These are phyloP conservation scores for Hirsutella thompsonii DNA, from an alignment of 2,329 filamentous ascomycete genomes.

Conservation along the genomic window DNA sequence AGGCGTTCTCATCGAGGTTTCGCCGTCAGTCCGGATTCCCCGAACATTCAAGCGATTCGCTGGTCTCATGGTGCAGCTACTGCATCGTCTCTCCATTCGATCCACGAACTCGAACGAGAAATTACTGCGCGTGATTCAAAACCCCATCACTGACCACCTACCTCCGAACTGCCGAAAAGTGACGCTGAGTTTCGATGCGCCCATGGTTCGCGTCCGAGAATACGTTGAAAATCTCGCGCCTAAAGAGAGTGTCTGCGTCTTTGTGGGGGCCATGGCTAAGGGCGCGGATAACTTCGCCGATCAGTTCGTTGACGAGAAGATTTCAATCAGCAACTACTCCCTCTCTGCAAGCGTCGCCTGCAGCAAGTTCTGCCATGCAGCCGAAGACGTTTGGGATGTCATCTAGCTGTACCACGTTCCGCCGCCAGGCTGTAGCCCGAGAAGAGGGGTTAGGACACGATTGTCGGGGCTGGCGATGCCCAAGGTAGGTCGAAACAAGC, in stretches of 20 bases:
- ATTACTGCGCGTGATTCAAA: constrained; percentile 92
- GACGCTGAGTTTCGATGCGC: constrained; percentile 86
- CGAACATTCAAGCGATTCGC: constrained; percentile 98
- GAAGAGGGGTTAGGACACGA: background rate
- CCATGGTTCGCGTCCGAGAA: constrained; percentile 75
- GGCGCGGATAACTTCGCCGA: constrained; percentile 93
- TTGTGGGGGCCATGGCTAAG: constrained; percentile 97
- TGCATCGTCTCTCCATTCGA: constrained; percentile 89
- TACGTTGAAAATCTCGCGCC: constrained; percentile 69
- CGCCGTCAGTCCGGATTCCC: constrained; percentile 93
- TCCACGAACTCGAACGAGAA: constrained; percentile 97
- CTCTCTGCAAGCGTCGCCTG: constrained; percentile 95
- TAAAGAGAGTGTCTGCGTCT: constrained; percentile 92
- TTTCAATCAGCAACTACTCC: constrained; percentile 97
- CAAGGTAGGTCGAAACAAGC: background rate
- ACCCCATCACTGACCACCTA: constrained; percentile 93
- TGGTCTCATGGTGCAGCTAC: constrained; percentile 93
- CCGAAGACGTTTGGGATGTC: constrained; percentile 91
- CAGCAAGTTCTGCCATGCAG: constrained; percentile 98
- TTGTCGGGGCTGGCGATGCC: background rate
- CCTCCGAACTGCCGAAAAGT: constrained; percentile 97
- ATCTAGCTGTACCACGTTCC: constrained; percentile 40
- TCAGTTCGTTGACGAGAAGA: constrained; percentile 87
- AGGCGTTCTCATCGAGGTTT: constrained; percentile 94
- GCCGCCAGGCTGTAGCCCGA: background rate